phyloP scores from a whole-genome alignment of 441 rosid species.

The Populus tomentosa region DNA sequence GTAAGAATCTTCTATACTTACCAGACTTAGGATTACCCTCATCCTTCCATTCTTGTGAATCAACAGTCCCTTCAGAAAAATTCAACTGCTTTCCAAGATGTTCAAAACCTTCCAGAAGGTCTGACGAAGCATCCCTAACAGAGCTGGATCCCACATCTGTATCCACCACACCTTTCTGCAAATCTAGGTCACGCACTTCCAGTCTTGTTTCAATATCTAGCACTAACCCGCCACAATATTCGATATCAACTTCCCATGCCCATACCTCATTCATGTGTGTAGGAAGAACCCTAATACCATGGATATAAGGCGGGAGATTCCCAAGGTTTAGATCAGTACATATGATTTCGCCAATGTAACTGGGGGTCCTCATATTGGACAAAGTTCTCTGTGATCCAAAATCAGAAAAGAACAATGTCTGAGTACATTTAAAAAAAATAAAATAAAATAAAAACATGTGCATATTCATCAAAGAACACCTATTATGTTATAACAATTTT shows the following conservation, averaged over 20 bases:
- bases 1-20: conserved; percentile 31
- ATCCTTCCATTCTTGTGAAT: conserved; percentile 35
- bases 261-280: conserved; percentile 79
- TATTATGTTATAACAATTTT: neutral
- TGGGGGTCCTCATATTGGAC: conserved; percentile 81
- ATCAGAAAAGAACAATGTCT: conserved; percentile 12
- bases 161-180: conserved; percentile 56
- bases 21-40: conserved; percentile 49
- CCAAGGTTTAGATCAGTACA: conserved; percentile 68
- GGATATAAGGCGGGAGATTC: conserved; percentile 81
- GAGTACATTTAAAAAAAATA: conserved; percentile 8
- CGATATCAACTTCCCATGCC: conserved; percentile 89
- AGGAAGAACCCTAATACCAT: conserved; percentile 72
- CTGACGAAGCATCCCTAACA: conserved; percentile 45
- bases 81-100: conserved; percentile 54
- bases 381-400: conserved; percentile 62
- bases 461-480: neutral
- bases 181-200: conserved; percentile 62
- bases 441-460: neutral
- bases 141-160: conserved; percentile 46
- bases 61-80: conserved; percentile 43
- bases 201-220: conserved; percentile 78
- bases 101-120: conserved; percentile 68
- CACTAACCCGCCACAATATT: conserved; percentile 80
- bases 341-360: conserved; percentile 81